Evolutionary conservation across 2,329 filamentous ascomycete species (phyloP), one percentile per base, ranked within the genome.

Genomic region (Moelleriella libera): DNA sequence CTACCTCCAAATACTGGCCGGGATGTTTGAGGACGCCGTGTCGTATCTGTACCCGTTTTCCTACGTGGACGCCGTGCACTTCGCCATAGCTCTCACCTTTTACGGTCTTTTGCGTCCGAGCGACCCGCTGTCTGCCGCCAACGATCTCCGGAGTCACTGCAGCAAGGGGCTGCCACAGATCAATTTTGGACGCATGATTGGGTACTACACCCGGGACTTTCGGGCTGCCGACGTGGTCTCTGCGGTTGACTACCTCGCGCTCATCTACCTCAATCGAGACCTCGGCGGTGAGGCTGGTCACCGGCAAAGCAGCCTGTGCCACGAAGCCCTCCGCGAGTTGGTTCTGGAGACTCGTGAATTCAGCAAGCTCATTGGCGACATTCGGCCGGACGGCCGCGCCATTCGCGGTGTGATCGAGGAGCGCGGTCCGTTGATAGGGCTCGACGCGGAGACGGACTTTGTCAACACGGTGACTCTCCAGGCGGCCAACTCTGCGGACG

Each of bases 271-370:
- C 48, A 97, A 97, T 60, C 78, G 82, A 45, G 90, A 96, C 62
- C 71, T 94, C 42, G 77, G 75, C 30, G 84, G 83, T 21, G 77
- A 85, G 48, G 72, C 82, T 5, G 88, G 88, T 48, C 80, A 78
- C 51, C 82, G 83, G 42, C 90, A 95, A 60, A 78, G 82, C 47
- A 79, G 77, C 44, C 77, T 96, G 39, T 97, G 90, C 65, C 88
- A 96, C 63, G 88, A 95, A 64, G 90, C 88, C 6, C 72, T 98
- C 49, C 85, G 89, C 37, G 92, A 97, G 64, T 80, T 97, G 48
- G 88, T 96, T 30, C 74, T 98, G n/a, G 92, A 98, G 67, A 95
- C 89, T 21, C 81, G 90, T 54, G 92, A 98, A 60, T 98, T 97
- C 64, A 90, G 89, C 58, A 85, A 88, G 58, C 72, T 98, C 11